Evolutionary conservation across 73 alveolate species (phyloP), one percentile per base, ranked within the genome.

Genomic region (Symbiodinium natans): DNA sequence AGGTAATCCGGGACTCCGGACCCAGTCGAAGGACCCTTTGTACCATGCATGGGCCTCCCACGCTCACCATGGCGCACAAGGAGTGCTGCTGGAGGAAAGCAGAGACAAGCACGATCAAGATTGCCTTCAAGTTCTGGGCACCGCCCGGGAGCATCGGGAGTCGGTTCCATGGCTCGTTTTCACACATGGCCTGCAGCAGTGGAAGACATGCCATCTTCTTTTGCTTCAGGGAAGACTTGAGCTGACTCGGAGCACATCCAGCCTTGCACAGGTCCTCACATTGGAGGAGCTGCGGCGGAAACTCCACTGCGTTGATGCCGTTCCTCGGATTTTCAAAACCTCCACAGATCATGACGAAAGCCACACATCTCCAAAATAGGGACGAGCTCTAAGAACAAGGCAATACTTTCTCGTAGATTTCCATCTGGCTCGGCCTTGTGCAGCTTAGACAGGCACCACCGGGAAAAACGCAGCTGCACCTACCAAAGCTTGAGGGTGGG

Each of bases 281-380:
- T 52, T 82, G 75, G 9, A 89, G 97, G 13, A 90, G 88, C 52
- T 90, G 97, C 75, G 98, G 98, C 33, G 98, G 98, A 68, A 92
- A 92, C 90, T 74, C 43, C 82, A 92, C 98, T 0, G 90, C 56
- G 41, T 74, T 42, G 98, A 92, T 77, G 84, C 98, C 98, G 56
- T 92, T 92, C 98, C 54, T 27, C 15, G 46, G 52, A 10, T 10
- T 8, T 29, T 29, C 77, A n/a, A 6, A 34, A 43, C 41, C 1
- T n/a, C n/a, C n/a, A n/a, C n/a, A n/a, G n/a, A n/a, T n/a, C n/a
- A n/a, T n/a, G n/a, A n/a, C n/a, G n/a, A n/a, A n/a, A n/a, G n/a
- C 19, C 43, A 41, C 1, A 43, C 38, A 41, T 13, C 25, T 11
- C 40, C 43, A 0, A 41, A 83, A 7, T 10, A 40, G 42, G 7